These are phyloP conservation scores for Penicillium ucsense DNA, from an alignment of 495 filamentous ascomycete species.

Conservation along the genomic window DNA sequence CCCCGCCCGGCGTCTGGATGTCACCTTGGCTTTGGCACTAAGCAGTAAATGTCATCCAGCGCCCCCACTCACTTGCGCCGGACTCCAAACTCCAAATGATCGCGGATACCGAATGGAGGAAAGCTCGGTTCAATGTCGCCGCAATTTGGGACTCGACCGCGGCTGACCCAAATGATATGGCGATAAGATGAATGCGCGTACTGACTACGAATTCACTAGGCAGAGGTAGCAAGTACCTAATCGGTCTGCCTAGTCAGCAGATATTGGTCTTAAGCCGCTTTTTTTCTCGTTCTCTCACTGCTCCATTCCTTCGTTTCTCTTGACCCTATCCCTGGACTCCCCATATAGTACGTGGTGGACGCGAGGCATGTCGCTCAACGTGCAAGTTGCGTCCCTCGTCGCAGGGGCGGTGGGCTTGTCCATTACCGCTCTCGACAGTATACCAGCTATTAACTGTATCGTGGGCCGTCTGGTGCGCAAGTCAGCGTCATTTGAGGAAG, in stretches of 20 bases:
- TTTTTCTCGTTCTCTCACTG: background rate
- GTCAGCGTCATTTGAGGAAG: conserved; percentile 12
- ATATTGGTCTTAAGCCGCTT: background rate
- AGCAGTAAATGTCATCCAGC: background rate
- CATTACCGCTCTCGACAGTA: conserved; percentile 13
- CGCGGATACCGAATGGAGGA: no score
- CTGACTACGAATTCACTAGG: no score
- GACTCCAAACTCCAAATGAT: no score
- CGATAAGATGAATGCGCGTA: no score
- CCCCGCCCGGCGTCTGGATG: conserved; percentile 4
- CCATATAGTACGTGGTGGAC: background rate
- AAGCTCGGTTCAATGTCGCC: no score
- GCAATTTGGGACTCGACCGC: no score
- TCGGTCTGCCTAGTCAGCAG: no score
- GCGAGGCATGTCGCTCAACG: conserved; percentile 18
- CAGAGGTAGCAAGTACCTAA: no score
- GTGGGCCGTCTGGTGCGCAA: conserved; percentile 9
- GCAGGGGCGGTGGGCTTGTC: conserved; percentile 18
- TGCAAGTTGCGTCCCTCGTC: conserved; percentile 9
- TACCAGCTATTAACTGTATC: conserved; percentile 17
- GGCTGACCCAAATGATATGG: no score
- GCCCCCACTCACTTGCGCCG: no score
- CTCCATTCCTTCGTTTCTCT: background rate
- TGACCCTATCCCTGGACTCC: background rate
- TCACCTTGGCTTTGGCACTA: background rate